Evolutionary conservation across 2,329 filamentous ascomycete species (phyloP), one percentile per base, ranked within the genome.

Genomic region (Thelonectria rubi): DNA sequence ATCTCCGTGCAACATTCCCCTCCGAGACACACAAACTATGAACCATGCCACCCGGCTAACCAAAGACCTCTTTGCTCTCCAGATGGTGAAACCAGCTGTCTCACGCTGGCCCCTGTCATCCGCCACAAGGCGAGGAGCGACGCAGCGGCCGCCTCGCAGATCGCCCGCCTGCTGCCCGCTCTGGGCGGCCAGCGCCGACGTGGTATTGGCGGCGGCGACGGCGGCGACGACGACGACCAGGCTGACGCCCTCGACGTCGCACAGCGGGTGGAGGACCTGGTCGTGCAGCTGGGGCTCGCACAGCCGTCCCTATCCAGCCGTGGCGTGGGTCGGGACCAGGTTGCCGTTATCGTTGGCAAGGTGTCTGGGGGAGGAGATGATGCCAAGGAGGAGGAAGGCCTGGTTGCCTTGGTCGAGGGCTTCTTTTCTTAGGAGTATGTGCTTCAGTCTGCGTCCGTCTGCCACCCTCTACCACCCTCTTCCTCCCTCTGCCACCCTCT

Each of bases 81-180:
- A 66, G 58, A 72, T 64, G 65, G 67, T 68, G 67, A 64, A 64
- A 69, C 63, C 11, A 65, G 59, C 55, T 60, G 59, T 60, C 64
- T 68, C 17, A 64, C 65, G 15, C 53, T 66, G n/a, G 60, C 48
- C 9, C 48, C 60, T 51, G 61, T 63, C 48, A 55, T 57, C 37
- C 55, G 48, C 52, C 58, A 62, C 60, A 64, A 62, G 40, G 47
- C 49, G 58, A 32, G 40, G 48, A 53, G 45, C 3, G 39, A 21
- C 24, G 34, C 18, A 9, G 32, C 20, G 48, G 60, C 60, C 26
- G 65, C 65, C 18, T 47, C 30, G 37, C 66, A 67, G 42, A 64
- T 68, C 37, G 43, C 60, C 12, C 63, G 66, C 20, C 60, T 68
- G 5, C 55, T 67, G 8, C 60, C 66, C 11, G 48, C 40, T 20